Base-by-base conservation (phyloP, 176 grass and related monocot genomes). In the Juncus inflexus region DNA sequence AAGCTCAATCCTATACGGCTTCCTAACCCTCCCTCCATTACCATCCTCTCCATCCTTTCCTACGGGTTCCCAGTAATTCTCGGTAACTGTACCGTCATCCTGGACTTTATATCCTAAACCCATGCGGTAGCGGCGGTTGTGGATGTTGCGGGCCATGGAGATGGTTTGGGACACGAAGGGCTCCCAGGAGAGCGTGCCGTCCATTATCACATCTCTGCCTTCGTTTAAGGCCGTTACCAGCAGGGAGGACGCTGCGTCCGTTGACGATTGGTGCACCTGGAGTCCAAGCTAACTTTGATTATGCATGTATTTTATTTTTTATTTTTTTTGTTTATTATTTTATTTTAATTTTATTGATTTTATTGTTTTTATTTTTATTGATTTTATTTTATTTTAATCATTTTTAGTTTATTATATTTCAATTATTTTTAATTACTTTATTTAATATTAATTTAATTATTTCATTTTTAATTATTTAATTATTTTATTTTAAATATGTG, bases 191-290 rank as follows among this genome's bases (percentile, higher is more conserved):
- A 99, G 78, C 14, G 94, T 99, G 55, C 88, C 88, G 40, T 99
- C 94, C 94, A 99, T 82, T 80, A 92, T 92, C 63, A 99, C 94
- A 57, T 99, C 94, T 4, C 94, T 70, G 4, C 94, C 94, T 77
- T 99, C 94, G 50, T 99, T 99, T 40, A 99, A 72, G 11, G 94
- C 88, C 11, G 94, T 99, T 63, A 99, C 94, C n/a, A 99, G 85
- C 53, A 99, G 68, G 74, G 94, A 99, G n/a, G 88, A 83, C 13
- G 94, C 94, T 7, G 89, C 88, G 57, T 99, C 85, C 39, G 83
- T 92, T 10, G 94, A 99, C 14, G 83, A 92, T 71, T 86, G 88
- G 76, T 99, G 94, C 58, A 92, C 91, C 91, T 96, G 79, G 42
- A 49, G 7, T n/a, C n/a, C n/a, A n/a, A n/a, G n/a, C n/a, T n/a